Evolutionary conservation across 176 grass and related monocot species (phyloP).

Genomic region (Oryza meyeriana): DNA sequence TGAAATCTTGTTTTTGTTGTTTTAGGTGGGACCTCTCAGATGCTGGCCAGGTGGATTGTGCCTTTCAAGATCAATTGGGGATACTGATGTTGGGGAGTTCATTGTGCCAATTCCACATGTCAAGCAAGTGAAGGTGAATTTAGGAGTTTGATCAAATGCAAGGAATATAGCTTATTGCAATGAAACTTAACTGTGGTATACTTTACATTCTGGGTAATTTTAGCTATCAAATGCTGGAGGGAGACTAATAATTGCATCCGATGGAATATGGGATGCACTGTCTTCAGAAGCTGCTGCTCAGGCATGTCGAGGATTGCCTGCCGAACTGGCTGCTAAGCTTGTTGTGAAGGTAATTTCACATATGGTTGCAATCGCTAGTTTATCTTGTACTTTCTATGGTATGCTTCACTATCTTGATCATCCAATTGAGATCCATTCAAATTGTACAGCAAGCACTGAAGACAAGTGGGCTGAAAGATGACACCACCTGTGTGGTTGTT

Average conservation of each 20-base stretch:
- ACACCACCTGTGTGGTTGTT: constrained; percentile 95
- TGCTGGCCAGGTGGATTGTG: constrained; percentile 99
- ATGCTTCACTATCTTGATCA: not conserved
- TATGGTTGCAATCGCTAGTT: not conserved
- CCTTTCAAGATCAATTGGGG: constrained; percentile 95
- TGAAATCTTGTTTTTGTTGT: not conserved
- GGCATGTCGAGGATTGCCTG: constrained; percentile 67
- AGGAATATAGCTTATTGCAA: constrained; percentile 28
- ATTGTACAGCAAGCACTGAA: constrained; percentile 79
- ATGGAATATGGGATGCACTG: constrained; percentile 93
- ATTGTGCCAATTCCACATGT: constrained; percentile 95
- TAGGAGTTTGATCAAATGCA: constrained; percentile 8
- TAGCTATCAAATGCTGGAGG: constrained; percentile 90
- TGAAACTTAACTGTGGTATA: constrained; percentile 16
- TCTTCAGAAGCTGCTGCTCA: constrained; percentile 79
- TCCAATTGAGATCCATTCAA: constrained; percentile 27
- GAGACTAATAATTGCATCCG: constrained; percentile 95
- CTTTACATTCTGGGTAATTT: constrained; percentile 27
- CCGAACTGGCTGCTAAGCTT: constrained; percentile 84
- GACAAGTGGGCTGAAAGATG: constrained; percentile 94
- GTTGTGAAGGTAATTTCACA: constrained; percentile 76
- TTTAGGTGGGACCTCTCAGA: constrained; percentile 81
- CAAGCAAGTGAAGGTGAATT: constrained; percentile 95
- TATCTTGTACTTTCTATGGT: not conserved
- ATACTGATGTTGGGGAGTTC: constrained; percentile 93